Conservation (phyloP, 106 monocot genomes). For the Agapanthus africanus region DNA sequence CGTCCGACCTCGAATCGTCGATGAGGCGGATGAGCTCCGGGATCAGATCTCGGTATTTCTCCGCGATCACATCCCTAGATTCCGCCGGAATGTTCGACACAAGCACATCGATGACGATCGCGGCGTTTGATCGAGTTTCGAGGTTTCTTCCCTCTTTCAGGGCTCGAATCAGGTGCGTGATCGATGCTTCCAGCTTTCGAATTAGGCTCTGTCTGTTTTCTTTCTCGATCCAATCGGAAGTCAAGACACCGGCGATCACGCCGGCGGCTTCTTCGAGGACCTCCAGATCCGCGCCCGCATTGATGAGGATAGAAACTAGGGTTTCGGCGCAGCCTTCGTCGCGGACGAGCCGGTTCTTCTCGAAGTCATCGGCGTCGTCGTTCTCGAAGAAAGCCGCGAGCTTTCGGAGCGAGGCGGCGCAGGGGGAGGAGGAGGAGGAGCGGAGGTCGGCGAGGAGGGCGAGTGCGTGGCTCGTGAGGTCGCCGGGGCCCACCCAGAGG, state of each 20-base stretch:
- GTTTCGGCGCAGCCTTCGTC: conserved; percentile 20
- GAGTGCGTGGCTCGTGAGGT: not conserved
- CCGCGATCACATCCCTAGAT: conserved; percentile 25
- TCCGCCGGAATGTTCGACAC: not conserved
- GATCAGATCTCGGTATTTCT: conserved; percentile 39
- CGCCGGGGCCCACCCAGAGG: conserved; percentile 26
- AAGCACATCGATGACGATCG: conserved; percentile 21
- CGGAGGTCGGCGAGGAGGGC: conserved; percentile 18
- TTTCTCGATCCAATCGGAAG: conserved; percentile 12
- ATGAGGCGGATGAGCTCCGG: conserved; percentile 26
- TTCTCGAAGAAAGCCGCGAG: conserved; percentile 37
- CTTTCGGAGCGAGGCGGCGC: conserved; percentile 17
- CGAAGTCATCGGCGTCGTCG: conserved; percentile 32
- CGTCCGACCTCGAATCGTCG: conserved; percentile 12
- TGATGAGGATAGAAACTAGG: conserved; percentile 19
- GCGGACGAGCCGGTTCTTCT: conserved; percentile 28
- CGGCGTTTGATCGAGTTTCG: conserved; percentile 35
- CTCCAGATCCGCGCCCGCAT: conserved; percentile 5
- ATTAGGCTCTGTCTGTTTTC: not conserved
- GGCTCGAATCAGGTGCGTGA: conserved; percentile 12
- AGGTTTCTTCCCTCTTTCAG: conserved; percentile 10
- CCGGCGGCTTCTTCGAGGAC: conserved; percentile 20
- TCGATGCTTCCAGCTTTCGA: conserved; percentile 10
- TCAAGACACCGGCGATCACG: conserved; percentile 18
- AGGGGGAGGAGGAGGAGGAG: conserved; percentile 18